Conservation (phyloP, 345 rosid genomes). For the Abelmoschus esculentus region DNA sequence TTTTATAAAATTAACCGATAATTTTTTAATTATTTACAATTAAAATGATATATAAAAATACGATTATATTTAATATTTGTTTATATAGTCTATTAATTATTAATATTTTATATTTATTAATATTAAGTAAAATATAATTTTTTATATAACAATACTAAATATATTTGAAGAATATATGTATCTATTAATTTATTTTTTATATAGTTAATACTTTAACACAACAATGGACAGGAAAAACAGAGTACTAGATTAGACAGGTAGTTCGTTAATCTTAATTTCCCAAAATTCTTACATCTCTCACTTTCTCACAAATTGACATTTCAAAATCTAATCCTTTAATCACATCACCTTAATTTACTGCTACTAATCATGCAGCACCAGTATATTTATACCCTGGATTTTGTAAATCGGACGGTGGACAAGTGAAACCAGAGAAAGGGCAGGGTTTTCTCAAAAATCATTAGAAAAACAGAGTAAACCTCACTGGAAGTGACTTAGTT, state of each 20-base stretch:
- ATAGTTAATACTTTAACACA: neutral
- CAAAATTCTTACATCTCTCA: neutral
- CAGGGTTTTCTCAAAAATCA: neutral
- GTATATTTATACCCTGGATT: neutral
- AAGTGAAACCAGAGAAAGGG: slow-evolving; percentile 8
- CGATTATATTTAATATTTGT: too few species aligned
- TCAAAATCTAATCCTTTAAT: neutral
- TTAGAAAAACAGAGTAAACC: neutral
- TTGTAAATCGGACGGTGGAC: slow-evolving; percentile 12
- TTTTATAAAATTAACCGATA: too few species aligned
- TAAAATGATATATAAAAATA: too few species aligned
- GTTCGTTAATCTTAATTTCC: neutral
- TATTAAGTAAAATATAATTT: too few species aligned
- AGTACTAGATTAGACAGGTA: neutral
- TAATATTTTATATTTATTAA: too few species aligned
- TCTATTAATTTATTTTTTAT: too few species aligned
- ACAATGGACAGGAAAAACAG: neutral
- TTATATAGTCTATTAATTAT: too few species aligned
- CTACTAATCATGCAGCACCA: neutral
- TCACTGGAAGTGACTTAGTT: too few species aligned
- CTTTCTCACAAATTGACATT: neutral
- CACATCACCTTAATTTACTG: neutral
- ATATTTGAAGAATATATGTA: too few species aligned
- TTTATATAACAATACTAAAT: too few species aligned
- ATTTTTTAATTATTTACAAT: too few species aligned